Conservation (phyloP, 169 alveolate species). For the Cryptosporidium viatorum region DNA sequence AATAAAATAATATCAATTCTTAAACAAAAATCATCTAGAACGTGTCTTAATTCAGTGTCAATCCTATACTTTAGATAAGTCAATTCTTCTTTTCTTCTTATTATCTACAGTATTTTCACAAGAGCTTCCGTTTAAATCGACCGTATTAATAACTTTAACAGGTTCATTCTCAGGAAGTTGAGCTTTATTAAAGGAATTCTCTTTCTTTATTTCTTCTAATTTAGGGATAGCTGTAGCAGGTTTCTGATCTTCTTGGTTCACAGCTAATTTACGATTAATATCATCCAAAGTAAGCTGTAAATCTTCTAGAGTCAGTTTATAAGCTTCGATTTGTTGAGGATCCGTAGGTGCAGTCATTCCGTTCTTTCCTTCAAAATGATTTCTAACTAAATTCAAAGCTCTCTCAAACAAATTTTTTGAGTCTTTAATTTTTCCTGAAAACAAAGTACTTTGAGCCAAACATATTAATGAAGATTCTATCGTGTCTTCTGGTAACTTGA, state of each 20-base stretch:
- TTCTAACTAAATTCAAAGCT: conserved; percentile 12
- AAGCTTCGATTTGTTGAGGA: conserved; percentile 37
- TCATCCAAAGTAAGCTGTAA: conserved; percentile 70
- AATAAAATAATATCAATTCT: too few species aligned
- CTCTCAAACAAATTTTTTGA: conserved; percentile 51
- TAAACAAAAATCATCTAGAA: too few species aligned
- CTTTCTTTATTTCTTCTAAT: conserved; percentile 53
- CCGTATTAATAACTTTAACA: conserved; percentile 57
- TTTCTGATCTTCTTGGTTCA: conserved; percentile 39
- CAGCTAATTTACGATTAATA: conserved; percentile 40
- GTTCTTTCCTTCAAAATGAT: conserved; percentile 51
- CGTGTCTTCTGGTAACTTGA: conserved; percentile 33
- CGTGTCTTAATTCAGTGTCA: not conserved
- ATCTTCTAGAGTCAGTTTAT: conserved; percentile 62
- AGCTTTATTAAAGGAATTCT: conserved; percentile 41
- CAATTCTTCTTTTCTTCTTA: conserved; percentile 65
- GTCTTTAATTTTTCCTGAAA: conserved; percentile 49
- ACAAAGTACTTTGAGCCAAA: conserved; percentile 70
- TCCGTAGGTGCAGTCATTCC: conserved; percentile 49
- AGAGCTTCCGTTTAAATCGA: not conserved
- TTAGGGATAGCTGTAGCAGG: conserved; percentile 68
- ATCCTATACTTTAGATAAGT: conserved; percentile 35
- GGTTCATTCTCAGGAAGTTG: conserved; percentile 53
- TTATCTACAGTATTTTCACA: conserved; percentile 52
- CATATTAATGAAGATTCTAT: conserved; percentile 62